These are phyloP conservation scores for Camelina neglecta DNA, from an alignment of 345 rosid genomes.

Conservation along the genomic window DNA sequence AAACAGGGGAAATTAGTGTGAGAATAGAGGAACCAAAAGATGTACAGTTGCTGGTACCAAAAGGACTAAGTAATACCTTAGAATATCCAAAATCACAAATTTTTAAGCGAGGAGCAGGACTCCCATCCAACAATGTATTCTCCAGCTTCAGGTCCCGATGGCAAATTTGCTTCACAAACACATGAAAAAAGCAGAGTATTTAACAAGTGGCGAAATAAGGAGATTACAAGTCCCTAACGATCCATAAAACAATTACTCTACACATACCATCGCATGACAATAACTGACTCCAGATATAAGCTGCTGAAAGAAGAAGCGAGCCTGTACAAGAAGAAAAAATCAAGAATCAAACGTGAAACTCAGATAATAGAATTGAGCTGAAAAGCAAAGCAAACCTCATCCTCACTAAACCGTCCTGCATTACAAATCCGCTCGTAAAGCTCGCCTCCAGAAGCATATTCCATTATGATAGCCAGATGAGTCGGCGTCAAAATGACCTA, in stretches of 20 bases:
- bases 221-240: not conserved
- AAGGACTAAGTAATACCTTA: slow-evolving; percentile 61
- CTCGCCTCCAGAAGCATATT: slow-evolving; percentile 95
- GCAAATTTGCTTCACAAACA: slow-evolving; percentile 80
- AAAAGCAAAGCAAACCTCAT: slow-evolving; percentile 61
- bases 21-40: not conserved
- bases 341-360: not conserved
- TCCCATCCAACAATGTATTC: slow-evolving; percentile 90
- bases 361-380: not conserved
- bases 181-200: slow-evolving; percentile 9
- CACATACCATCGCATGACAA: slow-evolving; percentile 46
- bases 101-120: slow-evolving; percentile 91
- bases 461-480: slow-evolving; percentile 96
- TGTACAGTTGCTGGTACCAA: not conserved
- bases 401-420: slow-evolving; percentile 87
- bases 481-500: slow-evolving; percentile 91
- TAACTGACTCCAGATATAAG: slow-evolving; percentile 51
- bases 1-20: not conserved
- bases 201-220: not conserved
- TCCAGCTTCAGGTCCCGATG: slow-evolving; percentile 94
- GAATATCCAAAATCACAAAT: slow-evolving; percentile 97
- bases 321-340: slow-evolving; percentile 24
- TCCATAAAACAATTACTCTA: not conserved
- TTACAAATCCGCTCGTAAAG: slow-evolving; percentile 86
- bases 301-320: slow-evolving; percentile 51